phyloP scores from a whole-genome alignment of 768 basidiomycete species.

The Podaxis mareebaensis region DNA sequence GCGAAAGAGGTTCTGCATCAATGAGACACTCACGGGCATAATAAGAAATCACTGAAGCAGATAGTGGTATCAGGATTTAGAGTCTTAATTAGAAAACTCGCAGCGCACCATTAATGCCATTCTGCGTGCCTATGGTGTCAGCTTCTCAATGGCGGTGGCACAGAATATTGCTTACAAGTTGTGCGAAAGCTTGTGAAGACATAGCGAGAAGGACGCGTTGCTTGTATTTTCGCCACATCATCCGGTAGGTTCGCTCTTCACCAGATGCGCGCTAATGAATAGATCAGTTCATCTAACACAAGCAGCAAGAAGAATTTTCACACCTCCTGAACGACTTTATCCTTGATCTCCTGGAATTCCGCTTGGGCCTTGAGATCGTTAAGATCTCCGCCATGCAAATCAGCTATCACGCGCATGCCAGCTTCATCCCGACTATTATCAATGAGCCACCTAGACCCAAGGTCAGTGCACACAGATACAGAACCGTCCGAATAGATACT shows the following conservation, averaged over 20 bases:
- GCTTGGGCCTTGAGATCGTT: conserved; percentile 60
- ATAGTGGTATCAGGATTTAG: background rate
- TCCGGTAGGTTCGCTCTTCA: conserved; percentile 67
- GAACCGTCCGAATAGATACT: background rate
- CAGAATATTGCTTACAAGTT: conserved; percentile 57
- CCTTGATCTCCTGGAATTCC: conserved; percentile 87
- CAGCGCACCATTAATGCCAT: conserved; percentile 80
- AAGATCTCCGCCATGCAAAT: conserved; percentile 80
- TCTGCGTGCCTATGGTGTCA: conserved; percentile 40
- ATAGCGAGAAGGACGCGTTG: conserved; percentile 87
- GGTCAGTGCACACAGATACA: background rate
- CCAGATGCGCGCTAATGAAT: conserved; percentile 59
- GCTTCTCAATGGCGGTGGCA: too few species aligned
- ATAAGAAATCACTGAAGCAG: conserved; percentile 79
- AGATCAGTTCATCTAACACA: too few species aligned
- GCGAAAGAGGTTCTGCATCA: background rate
- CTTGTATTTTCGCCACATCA: conserved; percentile 83
- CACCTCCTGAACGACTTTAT: conserved; percentile 65
- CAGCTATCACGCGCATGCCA: conserved; percentile 80
- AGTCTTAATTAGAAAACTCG: background rate
- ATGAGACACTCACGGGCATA: conserved; percentile 69
- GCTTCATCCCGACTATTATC: conserved; percentile 79
- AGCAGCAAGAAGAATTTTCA: conserved; percentile 9
- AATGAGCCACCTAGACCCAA: conserved; percentile 67
- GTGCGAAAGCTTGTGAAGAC: conserved; percentile 92